A percentile compares a stretch with the other conserved stretches of the same genome.
phyloP scores from a whole-genome alignment of 2,329 filamentous ascomycete genomes.

The Cladosporium cucumerinum region DNA sequence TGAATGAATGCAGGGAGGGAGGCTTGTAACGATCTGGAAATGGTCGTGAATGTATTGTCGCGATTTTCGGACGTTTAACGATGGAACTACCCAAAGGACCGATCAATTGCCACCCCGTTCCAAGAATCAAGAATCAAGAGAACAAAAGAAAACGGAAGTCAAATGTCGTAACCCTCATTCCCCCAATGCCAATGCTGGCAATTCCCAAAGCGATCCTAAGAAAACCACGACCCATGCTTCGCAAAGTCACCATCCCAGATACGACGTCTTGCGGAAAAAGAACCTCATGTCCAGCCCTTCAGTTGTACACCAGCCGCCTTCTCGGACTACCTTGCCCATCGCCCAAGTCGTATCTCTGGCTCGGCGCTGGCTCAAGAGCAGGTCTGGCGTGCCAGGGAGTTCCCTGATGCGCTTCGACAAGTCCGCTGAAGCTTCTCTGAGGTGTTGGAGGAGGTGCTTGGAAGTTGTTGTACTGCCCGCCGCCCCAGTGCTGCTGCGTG shows the following conservation, averaged over 20 bases:
- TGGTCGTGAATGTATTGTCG: background rate
- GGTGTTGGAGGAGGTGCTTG: constrained; percentile 34
- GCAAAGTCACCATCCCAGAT: background rate
- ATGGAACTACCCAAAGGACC: background rate
- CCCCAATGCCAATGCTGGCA: background rate
- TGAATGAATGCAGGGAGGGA: no score
- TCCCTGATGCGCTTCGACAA: constrained; percentile 16
- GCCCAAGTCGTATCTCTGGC: constrained; percentile 29
- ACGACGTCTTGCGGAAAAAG: background rate
- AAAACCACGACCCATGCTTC: background rate
- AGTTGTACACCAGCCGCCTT: constrained; percentile 32
- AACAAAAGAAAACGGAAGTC: background rate
- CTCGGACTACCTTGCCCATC: constrained; percentile 35
- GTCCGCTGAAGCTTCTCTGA: constrained; percentile 32
- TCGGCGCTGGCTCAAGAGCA: constrained; percentile 33
- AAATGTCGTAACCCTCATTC: background rate
- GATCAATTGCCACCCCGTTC: background rate
- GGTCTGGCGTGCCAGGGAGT: constrained; percentile 32
- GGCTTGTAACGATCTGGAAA: background rate
- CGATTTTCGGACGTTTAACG: background rate
- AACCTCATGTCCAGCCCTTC: constrained; percentile 6
- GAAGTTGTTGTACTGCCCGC: background rate
- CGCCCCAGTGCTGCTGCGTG: constrained; percentile 19
- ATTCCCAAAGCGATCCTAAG: background rate
- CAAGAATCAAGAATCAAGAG: background rate